Percentiles rank a stretch among this genome's conserved stretches.
phyloP scores from a whole-genome alignment of 1,284 basidiomycete species.

The Ceratobasidium sp. region DNA sequence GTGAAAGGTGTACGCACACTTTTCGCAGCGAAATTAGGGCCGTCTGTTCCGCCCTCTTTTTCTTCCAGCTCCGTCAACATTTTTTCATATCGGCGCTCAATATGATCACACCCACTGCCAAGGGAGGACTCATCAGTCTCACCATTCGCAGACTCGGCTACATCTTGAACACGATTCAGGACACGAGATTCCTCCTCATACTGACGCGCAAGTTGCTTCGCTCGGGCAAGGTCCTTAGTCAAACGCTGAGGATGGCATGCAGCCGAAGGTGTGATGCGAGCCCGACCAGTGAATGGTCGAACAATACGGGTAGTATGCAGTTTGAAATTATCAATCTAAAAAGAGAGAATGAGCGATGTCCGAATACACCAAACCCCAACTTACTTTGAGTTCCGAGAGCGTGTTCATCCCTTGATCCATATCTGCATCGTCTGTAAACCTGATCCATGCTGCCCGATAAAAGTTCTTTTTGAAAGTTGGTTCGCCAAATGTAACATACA shows the following conservation, averaged over 20 bases:
- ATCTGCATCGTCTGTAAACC: slow-evolving; percentile 85
- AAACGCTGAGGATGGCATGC: slow-evolving; percentile 84
- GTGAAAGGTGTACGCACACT: slow-evolving; percentile 66
- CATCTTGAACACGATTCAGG: slow-evolving; percentile 49
- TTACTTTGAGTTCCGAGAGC: slow-evolving; percentile 86
- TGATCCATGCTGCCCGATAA: slow-evolving; percentile 93
- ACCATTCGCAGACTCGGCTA: slow-evolving; percentile 55
- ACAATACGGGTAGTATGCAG: slow-evolving; percentile 88
- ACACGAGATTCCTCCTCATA: slow-evolving; percentile 74
- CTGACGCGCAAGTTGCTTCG: slow-evolving; percentile 75
- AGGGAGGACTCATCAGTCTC: slow-evolving; percentile 59
- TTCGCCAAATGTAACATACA: slow-evolving; percentile 90
- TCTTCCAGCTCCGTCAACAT: slow-evolving; percentile 75
- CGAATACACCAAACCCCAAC: slow-evolving; percentile 11
- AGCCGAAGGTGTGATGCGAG: slow-evolving; percentile 84
- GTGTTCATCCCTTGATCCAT: slow-evolving; percentile 79
- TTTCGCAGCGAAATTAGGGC: slow-evolving; percentile 74
- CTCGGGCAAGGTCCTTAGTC: slow-evolving; percentile 81
- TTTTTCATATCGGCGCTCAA: slow-evolving; percentile 82
- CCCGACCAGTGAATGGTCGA: slow-evolving; percentile 81
- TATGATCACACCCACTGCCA: slow-evolving; percentile 52
- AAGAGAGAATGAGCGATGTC: slow-evolving; percentile 40
- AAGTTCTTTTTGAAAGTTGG: slow-evolving; percentile 91
- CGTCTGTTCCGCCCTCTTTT: slow-evolving; percentile 69
- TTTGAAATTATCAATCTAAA: slow-evolving; percentile 92